These are phyloP conservation scores for Dillenia turbinata DNA, from an alignment of 164 flowering plant species.

Conservation along the genomic window DNA sequence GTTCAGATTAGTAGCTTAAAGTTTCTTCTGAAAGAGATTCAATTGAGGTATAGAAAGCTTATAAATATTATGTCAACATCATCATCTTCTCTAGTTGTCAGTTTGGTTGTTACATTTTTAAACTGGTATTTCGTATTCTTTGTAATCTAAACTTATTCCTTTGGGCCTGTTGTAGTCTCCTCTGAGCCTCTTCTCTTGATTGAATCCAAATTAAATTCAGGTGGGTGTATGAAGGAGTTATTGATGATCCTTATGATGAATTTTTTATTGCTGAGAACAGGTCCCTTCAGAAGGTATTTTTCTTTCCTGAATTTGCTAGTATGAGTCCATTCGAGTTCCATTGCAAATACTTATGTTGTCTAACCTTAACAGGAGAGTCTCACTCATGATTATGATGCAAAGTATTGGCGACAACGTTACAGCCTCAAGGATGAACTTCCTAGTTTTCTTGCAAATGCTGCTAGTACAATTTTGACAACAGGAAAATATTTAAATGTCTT, in stretches of 20 bases:
- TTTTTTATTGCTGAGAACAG: slow-evolving; percentile 94
- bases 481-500: slow-evolving; percentile 98
- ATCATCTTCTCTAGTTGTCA: too few relatives aligned
- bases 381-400: slow-evolving; percentile 85
- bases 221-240: slow-evolving; percentile 98
- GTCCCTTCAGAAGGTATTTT: slow-evolving; percentile 78
- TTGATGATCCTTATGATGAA: slow-evolving; percentile 96
- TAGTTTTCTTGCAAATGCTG: slow-evolving; percentile 82
- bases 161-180: background rate
- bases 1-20: too few relatives aligned
- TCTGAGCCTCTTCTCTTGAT: background rate
- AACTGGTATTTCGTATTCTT: too few relatives aligned
- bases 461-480: slow-evolving; percentile 87
- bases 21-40: too few relatives aligned
- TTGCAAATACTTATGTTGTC: slow-evolving; percentile 14
- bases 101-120: too few relatives aligned
- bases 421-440: slow-evolving; percentile 94
- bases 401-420: slow-evolving; percentile 91
- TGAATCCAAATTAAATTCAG: slow-evolving; percentile 23
- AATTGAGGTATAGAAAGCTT: too few relatives aligned
- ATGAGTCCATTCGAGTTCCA: background rate
- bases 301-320: background rate
- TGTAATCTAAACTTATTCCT: background rate
- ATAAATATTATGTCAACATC: too few relatives aligned
- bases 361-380: slow-evolving; percentile 72